A percentile compares a stretch with the other conserved stretches of the same genome.
phyloP scores from a whole-genome alignment of 768 basidiomycete genomes.

The Clathrus columnatus region DNA sequence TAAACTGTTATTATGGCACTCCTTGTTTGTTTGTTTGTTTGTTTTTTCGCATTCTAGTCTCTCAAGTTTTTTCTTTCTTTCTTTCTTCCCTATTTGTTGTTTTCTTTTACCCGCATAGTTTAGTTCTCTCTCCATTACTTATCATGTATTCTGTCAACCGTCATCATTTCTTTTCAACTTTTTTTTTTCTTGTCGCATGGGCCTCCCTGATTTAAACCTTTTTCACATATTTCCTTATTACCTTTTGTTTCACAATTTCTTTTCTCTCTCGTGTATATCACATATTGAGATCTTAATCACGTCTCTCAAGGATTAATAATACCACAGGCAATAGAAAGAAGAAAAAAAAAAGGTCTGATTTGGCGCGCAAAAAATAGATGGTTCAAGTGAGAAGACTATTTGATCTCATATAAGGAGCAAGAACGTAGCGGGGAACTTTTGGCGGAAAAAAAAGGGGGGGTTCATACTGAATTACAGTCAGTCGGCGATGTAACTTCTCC shows the following conservation, averaged over 20 bases:
- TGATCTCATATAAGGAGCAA: too few species aligned
- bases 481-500: background rate
- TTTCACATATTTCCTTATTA: background rate
- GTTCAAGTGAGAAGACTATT: too few species aligned
- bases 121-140: background rate
- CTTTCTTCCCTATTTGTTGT: background rate
- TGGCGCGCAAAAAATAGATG: too few species aligned
- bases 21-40: background rate
- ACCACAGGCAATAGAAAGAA: too few species aligned
- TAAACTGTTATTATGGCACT: background rate
- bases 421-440: too few species aligned
- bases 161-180: background rate
- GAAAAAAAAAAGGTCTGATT: too few species aligned
- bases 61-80: background rate
- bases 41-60: background rate
- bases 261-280: background rate
- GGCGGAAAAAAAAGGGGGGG: background rate
- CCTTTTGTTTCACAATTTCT: background rate
- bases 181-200: constrained; percentile 1
- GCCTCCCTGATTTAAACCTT: background rate
- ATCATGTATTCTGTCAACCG: background rate
- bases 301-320: too few species aligned
- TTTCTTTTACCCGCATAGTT: background rate
- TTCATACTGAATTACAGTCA: background rate
- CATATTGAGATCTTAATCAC: too few species aligned